These are phyloP conservation scores for Colletotrichum cuscutae DNA, from an alignment of 2,329 filamentous ascomycete species.

Conservation along the genomic window DNA sequence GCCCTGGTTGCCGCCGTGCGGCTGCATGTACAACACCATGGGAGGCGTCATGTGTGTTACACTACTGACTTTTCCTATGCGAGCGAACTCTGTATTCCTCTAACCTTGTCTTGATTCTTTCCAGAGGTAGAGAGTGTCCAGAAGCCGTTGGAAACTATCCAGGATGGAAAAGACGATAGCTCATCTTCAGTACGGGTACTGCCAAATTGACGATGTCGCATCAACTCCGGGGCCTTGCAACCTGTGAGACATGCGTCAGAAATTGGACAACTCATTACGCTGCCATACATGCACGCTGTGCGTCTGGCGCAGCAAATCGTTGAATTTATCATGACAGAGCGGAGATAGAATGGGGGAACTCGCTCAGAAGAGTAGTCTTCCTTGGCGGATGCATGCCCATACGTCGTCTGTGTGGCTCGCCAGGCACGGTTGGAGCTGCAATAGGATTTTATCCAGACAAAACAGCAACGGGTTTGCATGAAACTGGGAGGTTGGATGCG, in stretches of 20 bases:
- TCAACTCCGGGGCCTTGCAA: conserved; percentile 31
- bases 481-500: conserved; percentile 42
- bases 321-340: conserved; percentile 22
- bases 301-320: conserved; percentile 18
- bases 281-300: conserved; percentile 32
- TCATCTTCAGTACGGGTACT: conserved; percentile 20
- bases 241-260: conserved; percentile 37
- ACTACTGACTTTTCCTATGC: background rate
- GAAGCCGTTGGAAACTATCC: background rate
- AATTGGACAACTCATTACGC: conserved; percentile 35
- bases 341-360: conserved; percentile 26
- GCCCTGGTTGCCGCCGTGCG: conserved; percentile 18
- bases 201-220: conserved; percentile 28
- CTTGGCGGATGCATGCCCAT: conserved; percentile 24
- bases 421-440: conserved; percentile 30
- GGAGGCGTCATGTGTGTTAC: conserved; percentile 5
- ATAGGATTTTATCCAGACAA: conserved; percentile 41
- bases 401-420: conserved; percentile 4
- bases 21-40: background rate
- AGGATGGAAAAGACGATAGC: conserved; percentile 21
- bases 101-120: background rate
- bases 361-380: conserved; percentile 19
- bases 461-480: conserved; percentile 44
- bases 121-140: background rate
- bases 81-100: background rate